A percentile compares a stretch with the other conserved stretches of the same genome.
phyloP scores from a whole-genome alignment of 139 green algal species.

The Coelastrella sp. region DNA sequence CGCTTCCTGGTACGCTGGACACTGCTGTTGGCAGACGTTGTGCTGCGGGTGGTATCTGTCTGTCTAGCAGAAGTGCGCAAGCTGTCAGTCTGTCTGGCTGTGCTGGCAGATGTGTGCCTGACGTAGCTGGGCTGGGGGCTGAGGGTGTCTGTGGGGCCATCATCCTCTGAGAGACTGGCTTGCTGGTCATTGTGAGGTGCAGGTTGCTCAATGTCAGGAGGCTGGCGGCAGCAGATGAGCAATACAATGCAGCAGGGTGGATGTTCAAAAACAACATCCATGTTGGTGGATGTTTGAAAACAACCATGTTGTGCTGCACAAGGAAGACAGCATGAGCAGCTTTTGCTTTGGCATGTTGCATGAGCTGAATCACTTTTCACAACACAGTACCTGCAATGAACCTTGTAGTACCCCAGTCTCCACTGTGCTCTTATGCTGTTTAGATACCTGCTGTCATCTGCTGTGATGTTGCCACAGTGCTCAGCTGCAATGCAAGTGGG shows the following conservation, averaged over 20 bases:
- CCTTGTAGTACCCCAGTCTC: no score
- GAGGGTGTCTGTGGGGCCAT: not conserved
- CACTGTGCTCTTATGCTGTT: no score
- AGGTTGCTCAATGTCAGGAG: slow-evolving; percentile 9
- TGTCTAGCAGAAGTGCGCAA: not conserved
- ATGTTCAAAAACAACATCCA: not conserved
- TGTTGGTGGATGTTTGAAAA: not conserved
- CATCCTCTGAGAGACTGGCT: not conserved
- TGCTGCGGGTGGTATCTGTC: not conserved
- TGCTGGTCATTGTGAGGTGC: not conserved
- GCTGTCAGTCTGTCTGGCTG: not conserved
- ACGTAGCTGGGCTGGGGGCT: not conserved
- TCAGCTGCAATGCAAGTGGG: no score
- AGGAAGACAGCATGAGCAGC: not conserved
- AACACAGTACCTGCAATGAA: not conserved
- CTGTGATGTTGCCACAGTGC: no score
- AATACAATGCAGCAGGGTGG: not conserved
- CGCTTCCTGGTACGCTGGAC: not conserved
- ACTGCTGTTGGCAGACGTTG: not conserved
- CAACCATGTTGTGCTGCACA: not conserved
- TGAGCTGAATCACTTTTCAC: not conserved
- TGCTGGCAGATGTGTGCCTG: not conserved
- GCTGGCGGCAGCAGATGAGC: not conserved
- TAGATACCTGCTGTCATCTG: no score
- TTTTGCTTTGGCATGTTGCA: not conserved